Conservation (phyloP, 2,329 filamentous ascomycete genomes). For the Sporothrix euskadiensis region DNA sequence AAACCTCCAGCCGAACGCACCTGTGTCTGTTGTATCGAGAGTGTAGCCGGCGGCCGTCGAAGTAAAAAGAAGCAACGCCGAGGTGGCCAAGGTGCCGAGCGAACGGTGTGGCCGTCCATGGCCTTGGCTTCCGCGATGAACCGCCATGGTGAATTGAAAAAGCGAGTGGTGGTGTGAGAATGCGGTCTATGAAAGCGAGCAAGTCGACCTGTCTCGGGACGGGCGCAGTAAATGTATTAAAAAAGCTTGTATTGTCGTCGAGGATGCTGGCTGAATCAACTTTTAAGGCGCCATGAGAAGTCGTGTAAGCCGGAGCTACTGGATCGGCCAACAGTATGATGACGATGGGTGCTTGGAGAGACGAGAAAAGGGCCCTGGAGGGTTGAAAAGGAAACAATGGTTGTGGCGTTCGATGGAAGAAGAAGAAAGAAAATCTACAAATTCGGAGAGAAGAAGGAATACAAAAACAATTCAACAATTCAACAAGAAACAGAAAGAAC, state of each 20-base stretch:
- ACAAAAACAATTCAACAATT: not conserved
- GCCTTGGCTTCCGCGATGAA: not conserved
- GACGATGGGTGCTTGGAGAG: not conserved
- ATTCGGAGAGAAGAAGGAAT: not conserved
- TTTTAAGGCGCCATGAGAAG: constrained; percentile 17
- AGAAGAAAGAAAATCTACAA: not conserved
- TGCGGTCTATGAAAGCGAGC: not conserved
- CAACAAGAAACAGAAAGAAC: not conserved
- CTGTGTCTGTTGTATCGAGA: constrained; percentile 27
- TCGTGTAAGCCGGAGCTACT: constrained; percentile 18
- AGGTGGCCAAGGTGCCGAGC: constrained; percentile 10
- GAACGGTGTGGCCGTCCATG: constrained; percentile 16
- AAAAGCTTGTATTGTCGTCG: not conserved
- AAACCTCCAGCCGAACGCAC: constrained; percentile 1
- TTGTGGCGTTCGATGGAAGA: not conserved
- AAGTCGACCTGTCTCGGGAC: not conserved
- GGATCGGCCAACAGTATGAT: not conserved
- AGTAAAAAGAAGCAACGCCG: constrained; percentile 1
- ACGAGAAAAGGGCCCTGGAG: not conserved
- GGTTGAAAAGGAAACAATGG: constrained; percentile 4
- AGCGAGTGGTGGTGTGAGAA: not conserved
- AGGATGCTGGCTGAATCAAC: not conserved
- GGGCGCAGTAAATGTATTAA: not conserved
- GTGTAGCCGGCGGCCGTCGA: constrained; percentile 23
- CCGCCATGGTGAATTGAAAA: not conserved